A percentile compares a stretch with the other conserved stretches of the same genome.
phyloP scores from a whole-genome alignment of 805 yeast species.

The Candida nanaspora region DNA sequence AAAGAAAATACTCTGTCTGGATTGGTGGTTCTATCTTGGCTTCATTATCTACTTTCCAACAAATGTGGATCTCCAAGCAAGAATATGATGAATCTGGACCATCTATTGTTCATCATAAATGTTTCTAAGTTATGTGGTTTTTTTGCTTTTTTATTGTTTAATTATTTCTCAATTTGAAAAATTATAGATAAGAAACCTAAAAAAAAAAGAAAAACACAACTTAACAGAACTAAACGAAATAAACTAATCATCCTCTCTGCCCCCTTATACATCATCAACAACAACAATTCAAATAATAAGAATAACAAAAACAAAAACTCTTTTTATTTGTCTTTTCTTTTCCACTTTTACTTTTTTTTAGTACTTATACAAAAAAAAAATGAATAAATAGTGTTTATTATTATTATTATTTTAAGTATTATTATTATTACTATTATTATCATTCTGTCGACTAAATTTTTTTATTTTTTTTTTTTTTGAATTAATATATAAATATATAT shows the following conservation, averaged over 20 bases:
- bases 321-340: no score
- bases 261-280: no score
- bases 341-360: no score
- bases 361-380: no score
- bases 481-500: no score
- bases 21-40: conserved; percentile 99
- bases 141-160: background rate
- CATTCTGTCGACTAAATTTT: no score
- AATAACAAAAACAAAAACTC: no score
- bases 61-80: conserved; percentile 99
- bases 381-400: no score
- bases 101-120: conserved; percentile 94
- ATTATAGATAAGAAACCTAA: background rate
- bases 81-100: conserved; percentile 99
- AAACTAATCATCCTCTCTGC: background rate
- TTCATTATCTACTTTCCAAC: conserved; percentile 98
- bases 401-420: no score
- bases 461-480: no score
- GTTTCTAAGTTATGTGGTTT: conserved; percentile 48
- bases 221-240: background rate
- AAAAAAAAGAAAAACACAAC: background rate
- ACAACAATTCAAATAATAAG: no score
- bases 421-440: no score
- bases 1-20: conserved; percentile 99
- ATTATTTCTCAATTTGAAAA: background rate